Percentiles rank a stretch among this genome's conserved stretches.
Conservation (phyloP, 78 protist genomes). For the Dictyostelium discoideum region dicty_2.7 NC_007090.3:2974501-2975000, state of each 20-base stretch:
- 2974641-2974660: slow-evolving; percentile 68
- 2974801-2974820: background rate
- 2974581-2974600: slow-evolving; percentile 22
- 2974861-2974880: slow-evolving; percentile 18
- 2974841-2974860: background rate
- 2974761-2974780: slow-evolving; percentile 28
- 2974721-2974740: too few relatives aligned
- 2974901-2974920: slow-evolving; percentile 51
- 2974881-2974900: slow-evolving; percentile 29
- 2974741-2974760: too few relatives aligned
- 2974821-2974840: background rate
- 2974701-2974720: background rate
- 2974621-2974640: slow-evolving; percentile 61
- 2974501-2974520: slow-evolving; percentile 57
- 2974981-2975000: slow-evolving; percentile 45
- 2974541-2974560: slow-evolving; percentile 54
- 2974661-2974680: too few relatives aligned
- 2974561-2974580: slow-evolving; percentile 31
- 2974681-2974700: too few relatives aligned
- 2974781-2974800: background rate
- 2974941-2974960: slow-evolving; percentile 53
- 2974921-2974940: slow-evolving; percentile 17
- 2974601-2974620: slow-evolving; percentile 63
- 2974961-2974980: slow-evolving; percentile 28
- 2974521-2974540: slow-evolving; percentile 41